Evolutionary conservation across 495 filamentous ascomycete genomes (phyloP), one percentile per base, ranked within the genome.

Genomic region (Parachaetomium inaequale): DNA sequence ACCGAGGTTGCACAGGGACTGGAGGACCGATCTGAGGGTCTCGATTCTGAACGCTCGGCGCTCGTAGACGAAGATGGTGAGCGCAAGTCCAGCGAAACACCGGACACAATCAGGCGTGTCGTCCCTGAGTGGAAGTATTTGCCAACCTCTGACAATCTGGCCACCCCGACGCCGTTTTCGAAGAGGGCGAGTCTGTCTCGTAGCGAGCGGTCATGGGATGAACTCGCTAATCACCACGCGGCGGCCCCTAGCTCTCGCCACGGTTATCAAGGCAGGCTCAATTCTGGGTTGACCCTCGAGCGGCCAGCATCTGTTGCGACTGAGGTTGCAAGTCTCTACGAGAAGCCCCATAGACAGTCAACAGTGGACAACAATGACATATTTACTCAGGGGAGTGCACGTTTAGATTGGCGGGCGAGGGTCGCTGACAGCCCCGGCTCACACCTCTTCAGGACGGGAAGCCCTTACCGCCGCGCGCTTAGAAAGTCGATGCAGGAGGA

Each of bases 381-480:
- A 56, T 34, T 46, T 21, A 15, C 58, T 14, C 25, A 36, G 7
- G 19, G 40, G 43, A 21, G 51, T 63, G 17, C 57, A 50, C 45
- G 55, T 14, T 62, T 68, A 7, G 66, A 67, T 53, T 70, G 68
- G 7, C 68, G 65, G 36, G 75, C 76, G 0, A 72, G 70, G 0
- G 77, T 79, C 63, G 80, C 80, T 58, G 77, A 70, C 14, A 78
- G 75, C 36, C 76, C 75, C 11, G 70, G 74, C 10, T 76, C 74
- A 10, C 77, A 81, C 61, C 73, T 81, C 21, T 80, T 82, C 63
- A 77, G 78, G 40, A 81, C 78, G 6, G 70, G 74, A 34, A 86
- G 84, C 64, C 84, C 85, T 15, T 88, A 78, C 66, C 80, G 80
- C 42, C 79, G 79, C 26, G 81, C 77, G 19, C 65, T 85, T 66